Percentiles rank a stretch among this genome's conserved stretches.
phyloP scores from a whole-genome alignment of 2,329 filamentous ascomycete genomes.

The Alternaria rosae region DNA sequence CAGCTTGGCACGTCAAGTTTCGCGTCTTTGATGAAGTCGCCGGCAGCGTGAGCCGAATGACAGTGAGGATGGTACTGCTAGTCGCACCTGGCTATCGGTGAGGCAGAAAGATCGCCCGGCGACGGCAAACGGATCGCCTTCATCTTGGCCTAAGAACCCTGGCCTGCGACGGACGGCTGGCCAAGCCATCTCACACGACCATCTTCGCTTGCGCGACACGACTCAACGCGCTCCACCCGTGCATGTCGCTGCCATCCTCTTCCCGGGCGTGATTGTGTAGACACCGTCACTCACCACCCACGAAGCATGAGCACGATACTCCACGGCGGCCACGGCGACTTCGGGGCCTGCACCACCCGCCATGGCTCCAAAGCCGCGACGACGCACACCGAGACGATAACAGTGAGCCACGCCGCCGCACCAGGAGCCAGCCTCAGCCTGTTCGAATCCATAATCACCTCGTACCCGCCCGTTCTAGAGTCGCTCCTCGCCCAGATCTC shows the following conservation, averaged over 20 bases:
- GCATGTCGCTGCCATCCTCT: conserved; percentile 38
- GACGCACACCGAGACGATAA: conserved; percentile 10
- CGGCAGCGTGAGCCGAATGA: background rate
- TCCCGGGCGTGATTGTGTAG: conserved; percentile 34
- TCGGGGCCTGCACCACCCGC: conserved; percentile 23
- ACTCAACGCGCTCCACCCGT: conserved; percentile 32
- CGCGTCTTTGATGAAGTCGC: background rate
- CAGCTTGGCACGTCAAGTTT: conserved; percentile 9
- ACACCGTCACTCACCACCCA: conserved; percentile 20
- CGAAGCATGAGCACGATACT: conserved; percentile 39
- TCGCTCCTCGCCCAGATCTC: conserved; percentile 65
- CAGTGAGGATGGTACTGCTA: background rate
- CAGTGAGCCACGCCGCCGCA: conserved; percentile 6
- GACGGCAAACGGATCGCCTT: conserved; percentile 17
- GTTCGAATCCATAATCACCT: conserved; percentile 64
- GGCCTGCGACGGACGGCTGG: conserved; percentile 12
- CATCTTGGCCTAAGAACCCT: conserved; percentile 17
- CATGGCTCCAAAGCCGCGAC: background rate
- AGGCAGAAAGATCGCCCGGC: conserved; percentile 12
- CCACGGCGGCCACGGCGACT: conserved; percentile 22
- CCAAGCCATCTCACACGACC: conserved; percentile 33
- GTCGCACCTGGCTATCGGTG: background rate
- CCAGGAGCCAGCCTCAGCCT: conserved; percentile 34
- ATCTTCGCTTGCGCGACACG: conserved; percentile 29
- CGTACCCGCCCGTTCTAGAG: conserved; percentile 65